These are phyloP conservation scores for Fraxinus platypoda DNA, from an alignment of 305 asterid species.

Conservation along the genomic window DNA sequence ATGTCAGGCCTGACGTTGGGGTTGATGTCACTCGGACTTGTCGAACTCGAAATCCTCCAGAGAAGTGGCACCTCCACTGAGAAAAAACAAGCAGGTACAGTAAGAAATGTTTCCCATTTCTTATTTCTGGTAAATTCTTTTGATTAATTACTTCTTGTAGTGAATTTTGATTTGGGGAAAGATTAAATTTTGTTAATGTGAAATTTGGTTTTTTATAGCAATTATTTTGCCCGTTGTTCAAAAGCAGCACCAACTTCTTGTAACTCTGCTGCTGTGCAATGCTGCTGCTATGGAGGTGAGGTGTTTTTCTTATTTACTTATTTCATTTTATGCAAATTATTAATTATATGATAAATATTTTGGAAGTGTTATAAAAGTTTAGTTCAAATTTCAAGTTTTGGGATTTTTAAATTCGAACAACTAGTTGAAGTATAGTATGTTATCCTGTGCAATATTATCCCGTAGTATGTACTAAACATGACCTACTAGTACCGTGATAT, in stretches of 20 bases:
- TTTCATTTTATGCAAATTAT: background rate
- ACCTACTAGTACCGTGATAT: background rate
- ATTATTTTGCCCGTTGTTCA: constrained; percentile 79
- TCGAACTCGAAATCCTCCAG: constrained; percentile 90
- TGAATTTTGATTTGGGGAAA: background rate
- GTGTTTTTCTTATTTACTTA: constrained; percentile 9
- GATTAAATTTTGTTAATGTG: background rate
- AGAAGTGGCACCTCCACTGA: constrained; percentile 69
- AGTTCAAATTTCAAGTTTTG: background rate
- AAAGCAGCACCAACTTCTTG: constrained; percentile 98
- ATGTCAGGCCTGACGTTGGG: constrained; percentile 97
- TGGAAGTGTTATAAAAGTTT: background rate
- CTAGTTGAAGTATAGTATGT: background rate
- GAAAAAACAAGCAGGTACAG: constrained; percentile 83
- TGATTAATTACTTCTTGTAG: background rate
- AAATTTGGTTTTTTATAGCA: constrained; percentile 42
- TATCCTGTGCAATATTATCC: background rate
- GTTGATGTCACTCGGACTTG: constrained; percentile 87
- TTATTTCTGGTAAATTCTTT: background rate
- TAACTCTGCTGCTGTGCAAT: constrained; percentile 84
- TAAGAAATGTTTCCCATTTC: background rate
- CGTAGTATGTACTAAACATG: background rate
- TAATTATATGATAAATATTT: background rate
- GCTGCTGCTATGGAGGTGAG: constrained; percentile 97
- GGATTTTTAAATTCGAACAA: background rate